These are phyloP conservation scores for Trichoderma polysporum DNA, from an alignment of 2,329 filamentous ascomycete genomes.

Conservation along the genomic window DNA sequence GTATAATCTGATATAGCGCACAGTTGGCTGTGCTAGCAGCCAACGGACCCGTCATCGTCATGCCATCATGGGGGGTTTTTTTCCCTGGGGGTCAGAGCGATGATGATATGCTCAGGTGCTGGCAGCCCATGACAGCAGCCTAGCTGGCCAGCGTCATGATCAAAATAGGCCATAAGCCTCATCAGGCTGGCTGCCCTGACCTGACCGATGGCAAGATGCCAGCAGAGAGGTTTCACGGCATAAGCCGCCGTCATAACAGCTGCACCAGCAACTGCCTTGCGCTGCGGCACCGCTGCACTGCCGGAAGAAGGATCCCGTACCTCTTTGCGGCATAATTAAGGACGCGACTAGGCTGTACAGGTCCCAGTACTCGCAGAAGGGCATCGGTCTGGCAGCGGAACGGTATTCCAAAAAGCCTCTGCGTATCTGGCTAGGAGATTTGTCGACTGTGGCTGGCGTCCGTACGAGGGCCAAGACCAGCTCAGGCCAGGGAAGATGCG, in stretches of 20 bases:
- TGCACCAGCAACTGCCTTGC: background rate
- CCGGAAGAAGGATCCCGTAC: background rate
- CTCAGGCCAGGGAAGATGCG: conserved; percentile 16
- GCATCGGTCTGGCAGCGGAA: conserved; percentile 17
- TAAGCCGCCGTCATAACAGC: background rate
- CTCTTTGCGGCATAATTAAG: conserved; percentile 1
- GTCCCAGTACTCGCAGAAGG: background rate
- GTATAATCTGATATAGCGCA: conserved; percentile 12
- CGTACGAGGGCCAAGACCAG: conserved; percentile 19
- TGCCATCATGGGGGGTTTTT: conserved; percentile 13
- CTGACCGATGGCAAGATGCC: background rate
- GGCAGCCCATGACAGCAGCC: conserved; percentile 14
- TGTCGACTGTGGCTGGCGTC: conserved; percentile 16
- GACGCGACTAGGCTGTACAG: background rate
- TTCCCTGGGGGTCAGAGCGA: conserved; percentile 1
- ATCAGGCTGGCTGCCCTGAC: background rate
- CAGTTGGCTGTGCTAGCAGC: conserved; percentile 14
- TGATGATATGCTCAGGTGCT: conserved; percentile 18
- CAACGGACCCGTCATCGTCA: conserved; percentile 15
- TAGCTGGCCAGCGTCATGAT: conserved; percentile 3
- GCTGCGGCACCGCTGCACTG: background rate
- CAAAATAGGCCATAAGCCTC: conserved; percentile 4
- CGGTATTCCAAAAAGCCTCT: conserved; percentile 16
- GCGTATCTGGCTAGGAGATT: conserved; percentile 22
- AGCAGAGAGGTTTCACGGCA: conserved; percentile 13